Evolutionary conservation across 73 alveolate genomes (phyloP).

Genomic region (Tetrahymena malaccensis): DNA sequence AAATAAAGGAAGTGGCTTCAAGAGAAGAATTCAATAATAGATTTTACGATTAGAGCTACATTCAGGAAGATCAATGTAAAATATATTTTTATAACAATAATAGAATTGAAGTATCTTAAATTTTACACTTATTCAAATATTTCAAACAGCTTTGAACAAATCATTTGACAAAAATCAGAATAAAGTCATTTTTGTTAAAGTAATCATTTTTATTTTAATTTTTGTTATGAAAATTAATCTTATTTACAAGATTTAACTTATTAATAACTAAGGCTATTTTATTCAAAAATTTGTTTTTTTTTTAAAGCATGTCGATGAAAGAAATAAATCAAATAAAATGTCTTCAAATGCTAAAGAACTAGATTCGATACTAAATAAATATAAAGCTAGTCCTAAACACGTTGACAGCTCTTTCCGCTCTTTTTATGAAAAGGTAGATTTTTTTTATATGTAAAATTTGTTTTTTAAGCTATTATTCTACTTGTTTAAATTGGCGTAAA

Average conservation of each 20-base stretch:
- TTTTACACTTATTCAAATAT: neutral
- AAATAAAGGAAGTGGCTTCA: neutral
- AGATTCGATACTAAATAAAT: neutral
- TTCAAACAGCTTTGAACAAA: neutral
- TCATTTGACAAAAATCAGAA: neutral
- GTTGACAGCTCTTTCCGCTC: neutral
- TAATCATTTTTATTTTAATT: neutral
- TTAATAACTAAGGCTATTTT: neutral
- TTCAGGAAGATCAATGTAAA: neutral
- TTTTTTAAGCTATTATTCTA: neutral
- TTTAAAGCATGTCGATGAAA: neutral
- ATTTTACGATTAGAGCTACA: neutral
- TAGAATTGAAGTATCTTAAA: neutral
- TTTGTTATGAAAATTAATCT: too few species aligned
- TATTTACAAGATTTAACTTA: too few species aligned
- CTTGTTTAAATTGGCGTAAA: neutral
- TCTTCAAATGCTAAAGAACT: neutral
- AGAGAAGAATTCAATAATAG: neutral
- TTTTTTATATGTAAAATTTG: neutral
- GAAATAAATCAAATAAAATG: neutral
- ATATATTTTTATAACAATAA: neutral
- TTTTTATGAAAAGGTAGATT: neutral
- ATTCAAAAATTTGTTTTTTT: neutral
- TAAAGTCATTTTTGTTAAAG: neutral
- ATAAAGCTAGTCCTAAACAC: neutral